Evolutionary conservation across 2,329 filamentous ascomycete genomes (phyloP), one percentile per base, ranked within the genome.

Genomic region (Ceratocystis cubensis): DNA sequence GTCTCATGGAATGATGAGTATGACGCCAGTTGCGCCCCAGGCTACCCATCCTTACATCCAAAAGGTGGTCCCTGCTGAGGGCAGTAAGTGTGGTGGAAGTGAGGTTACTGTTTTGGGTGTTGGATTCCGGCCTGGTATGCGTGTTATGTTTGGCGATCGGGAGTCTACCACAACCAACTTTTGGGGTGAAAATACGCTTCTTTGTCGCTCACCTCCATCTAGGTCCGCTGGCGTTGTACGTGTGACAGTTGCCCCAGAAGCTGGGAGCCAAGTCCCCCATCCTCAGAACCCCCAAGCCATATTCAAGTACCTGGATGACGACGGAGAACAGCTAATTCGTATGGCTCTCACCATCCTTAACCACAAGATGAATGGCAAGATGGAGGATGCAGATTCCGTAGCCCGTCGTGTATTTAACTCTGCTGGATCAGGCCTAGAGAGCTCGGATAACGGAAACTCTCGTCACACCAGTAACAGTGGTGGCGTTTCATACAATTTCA

Each of bases 51-150:
- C 82, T 1, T 83, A 87, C 20, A 93, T 95, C 25, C 87, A 90
- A 73, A 93, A 92, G 74, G 81, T 96, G 69, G 89, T 94, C 45
- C 91, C 92, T 0, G 82, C 82, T 37, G 89, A 95, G 74, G 91
- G 91, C 0, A 89, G 91, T 5, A 89, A 86, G 67, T 84, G 84
- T 45, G 91, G 91, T 68, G 91, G 91, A 53, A 91, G 90, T 64
- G 91, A 96, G 74, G 90, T 96, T 2, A 93, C 89, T 0, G 83
- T 94, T 66, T 79, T 96, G 7, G 91, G 92, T 20, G 88, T 86
- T 70, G 85, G 87, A 15, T 96, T 96, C 73, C 87, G 85, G 70
- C 87, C 82, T 69, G 88, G 75, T 1, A 81, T 95, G 69, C 88
- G 92, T 69, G 89, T 96, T 65, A 88, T 91, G 75, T 96, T 96